Conservation (phyloP, 2,329 filamentous ascomycete genomes). For the Pseudogymnoascus sp. region DNA sequence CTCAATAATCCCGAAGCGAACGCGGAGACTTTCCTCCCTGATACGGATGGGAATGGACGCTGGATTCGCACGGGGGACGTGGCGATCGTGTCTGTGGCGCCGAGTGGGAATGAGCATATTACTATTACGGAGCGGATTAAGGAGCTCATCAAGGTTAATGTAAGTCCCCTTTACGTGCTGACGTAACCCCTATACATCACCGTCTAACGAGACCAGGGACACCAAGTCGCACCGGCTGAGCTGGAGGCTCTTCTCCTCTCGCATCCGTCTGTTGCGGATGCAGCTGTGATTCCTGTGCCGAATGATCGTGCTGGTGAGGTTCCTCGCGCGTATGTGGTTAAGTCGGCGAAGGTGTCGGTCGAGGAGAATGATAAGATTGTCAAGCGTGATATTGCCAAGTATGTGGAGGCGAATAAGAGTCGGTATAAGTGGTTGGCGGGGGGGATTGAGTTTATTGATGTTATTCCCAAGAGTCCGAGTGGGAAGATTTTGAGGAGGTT, state of each 20-base stretch:
- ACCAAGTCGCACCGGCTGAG: conserved; percentile 78
- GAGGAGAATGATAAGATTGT: conserved; percentile 53
- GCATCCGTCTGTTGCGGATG: conserved; percentile 69
- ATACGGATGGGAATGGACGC: conserved; percentile 55
- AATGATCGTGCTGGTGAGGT: conserved; percentile 56
- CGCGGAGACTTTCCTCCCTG: conserved; percentile 64
- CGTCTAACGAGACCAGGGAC: conserved; percentile 46
- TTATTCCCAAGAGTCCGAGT: conserved; percentile 65
- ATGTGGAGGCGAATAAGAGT: conserved; percentile 60
- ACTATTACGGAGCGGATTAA: conserved; percentile 79
- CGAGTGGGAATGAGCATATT: conserved; percentile 68
- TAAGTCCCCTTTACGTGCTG: conserved; percentile 32
- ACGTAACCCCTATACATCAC: neutral
- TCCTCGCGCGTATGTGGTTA: conserved; percentile 62
- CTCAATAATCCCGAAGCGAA: conserved; percentile 80
- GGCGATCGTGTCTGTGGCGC: conserved; percentile 58
- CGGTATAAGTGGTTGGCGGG: conserved; percentile 62
- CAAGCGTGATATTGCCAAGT: conserved; percentile 45
- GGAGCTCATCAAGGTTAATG: conserved; percentile 73
- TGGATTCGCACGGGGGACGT: conserved; percentile 87
- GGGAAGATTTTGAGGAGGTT: conserved; percentile 66
- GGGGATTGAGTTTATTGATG: conserved; percentile 55
- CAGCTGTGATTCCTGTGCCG: conserved; percentile 68
- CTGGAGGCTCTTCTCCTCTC: conserved; percentile 73
- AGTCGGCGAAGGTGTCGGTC: conserved; percentile 35